Conservation (phyloP, 2,329 filamentous ascomycete species). For the Hymenoscyphus fraxineus region DNA sequence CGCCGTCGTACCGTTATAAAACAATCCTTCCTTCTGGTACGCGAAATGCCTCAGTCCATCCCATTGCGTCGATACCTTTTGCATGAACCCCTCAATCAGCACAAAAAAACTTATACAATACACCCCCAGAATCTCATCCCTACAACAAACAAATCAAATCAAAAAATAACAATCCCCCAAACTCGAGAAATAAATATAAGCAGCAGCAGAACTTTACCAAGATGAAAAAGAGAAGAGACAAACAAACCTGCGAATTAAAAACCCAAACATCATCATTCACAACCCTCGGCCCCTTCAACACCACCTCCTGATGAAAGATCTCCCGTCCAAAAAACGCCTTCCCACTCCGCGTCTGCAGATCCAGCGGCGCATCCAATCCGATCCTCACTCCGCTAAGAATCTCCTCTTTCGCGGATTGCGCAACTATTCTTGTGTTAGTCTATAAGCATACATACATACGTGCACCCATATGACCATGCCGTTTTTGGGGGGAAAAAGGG, state of each 20-base stretch:
- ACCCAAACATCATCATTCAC: slow-evolving; percentile 10
- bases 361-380: slow-evolving; percentile 1
- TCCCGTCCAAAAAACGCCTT: slow-evolving; percentile 6
- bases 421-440: slow-evolving; percentile 27
- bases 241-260: slow-evolving; percentile 29
- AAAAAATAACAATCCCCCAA: background rate
- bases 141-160: background rate
- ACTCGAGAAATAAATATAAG: too few relatives aligned
- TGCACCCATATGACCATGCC: too few relatives aligned
- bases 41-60: slow-evolving; percentile 40
- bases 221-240: background rate
- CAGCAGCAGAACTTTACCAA: too few relatives aligned
- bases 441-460: too few relatives aligned
- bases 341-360: slow-evolving; percentile 4
- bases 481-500: too few relatives aligned
- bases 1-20: slow-evolving; percentile 33
- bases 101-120: slow-evolving; percentile 39
- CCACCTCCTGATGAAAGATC: background rate
- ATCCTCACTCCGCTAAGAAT: slow-evolving; percentile 3
- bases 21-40: slow-evolving; percentile 26
- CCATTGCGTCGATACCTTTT: slow-evolving; percentile 39
- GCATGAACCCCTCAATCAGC: slow-evolving; percentile 36
- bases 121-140: slow-evolving; percentile 38
- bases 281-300: slow-evolving; percentile 3
- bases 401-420: slow-evolving; percentile 33